Evolutionary conservation across 1,284 basidiomycete genomes (phyloP).

Genomic region (Thecaphora frezii): DNA sequence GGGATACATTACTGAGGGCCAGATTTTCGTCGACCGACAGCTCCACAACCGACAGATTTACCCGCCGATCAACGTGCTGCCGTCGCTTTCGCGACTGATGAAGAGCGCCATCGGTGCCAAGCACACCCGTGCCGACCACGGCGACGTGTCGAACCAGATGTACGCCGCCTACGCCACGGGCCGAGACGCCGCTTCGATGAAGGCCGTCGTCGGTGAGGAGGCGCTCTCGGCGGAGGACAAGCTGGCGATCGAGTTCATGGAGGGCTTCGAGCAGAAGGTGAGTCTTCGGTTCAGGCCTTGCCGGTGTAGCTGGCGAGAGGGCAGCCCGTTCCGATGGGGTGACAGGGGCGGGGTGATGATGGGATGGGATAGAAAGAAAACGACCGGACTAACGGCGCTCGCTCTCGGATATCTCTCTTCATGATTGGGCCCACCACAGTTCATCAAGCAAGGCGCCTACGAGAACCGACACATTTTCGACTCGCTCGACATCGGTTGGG

Average conservation of each 20-base stretch:
- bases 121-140: conserved; percentile 95
- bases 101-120: conserved; percentile 98
- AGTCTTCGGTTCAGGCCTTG: too few species aligned
- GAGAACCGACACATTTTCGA: conserved; percentile 97
- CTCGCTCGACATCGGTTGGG: conserved; percentile 95
- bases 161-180: conserved; percentile 64
- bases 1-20: conserved; percentile 97
- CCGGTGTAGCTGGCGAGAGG: too few species aligned
- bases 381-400: too few species aligned
- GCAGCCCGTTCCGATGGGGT: too few species aligned
- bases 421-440: too few species aligned
- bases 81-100: conserved; percentile 97
- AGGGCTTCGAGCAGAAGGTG: conserved; percentile 51
- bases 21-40: conserved; percentile 93
- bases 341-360: too few species aligned
- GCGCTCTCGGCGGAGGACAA: conserved; percentile 85
- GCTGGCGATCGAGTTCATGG: conserved; percentile 55
- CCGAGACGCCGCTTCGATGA: conserved; percentile 96
- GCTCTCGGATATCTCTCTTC: too few species aligned
- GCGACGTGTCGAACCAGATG: conserved; percentile 77
- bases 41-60: conserved; percentile 94
- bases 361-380: too few species aligned
- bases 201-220: conserved; percentile 98
- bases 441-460: conserved; percentile 72
- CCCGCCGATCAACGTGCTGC: conserved; percentile 98